Conservation (phyloP, 225 moss, liverwort and hornwort species). For the Rhytidiadelphus loreus region DNA sequence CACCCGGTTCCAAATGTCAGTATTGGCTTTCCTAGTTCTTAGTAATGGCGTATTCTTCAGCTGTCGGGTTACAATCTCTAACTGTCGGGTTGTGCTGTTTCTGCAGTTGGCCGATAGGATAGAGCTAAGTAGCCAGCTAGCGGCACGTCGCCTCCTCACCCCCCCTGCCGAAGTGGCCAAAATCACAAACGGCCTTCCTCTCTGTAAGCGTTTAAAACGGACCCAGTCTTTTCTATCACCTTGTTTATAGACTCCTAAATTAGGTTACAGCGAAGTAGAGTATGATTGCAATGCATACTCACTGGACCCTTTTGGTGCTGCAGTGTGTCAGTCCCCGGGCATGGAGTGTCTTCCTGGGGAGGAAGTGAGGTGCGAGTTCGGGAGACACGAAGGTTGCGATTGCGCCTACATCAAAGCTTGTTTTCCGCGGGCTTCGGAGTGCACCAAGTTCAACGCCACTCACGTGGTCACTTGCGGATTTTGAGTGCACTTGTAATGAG, state of each 20-base stretch:
- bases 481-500: not conserved
- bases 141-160: conserved; percentile 22
- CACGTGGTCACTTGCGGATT: conserved; percentile 25
- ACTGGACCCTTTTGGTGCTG: not conserved
- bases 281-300: not conserved
- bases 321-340: conserved; percentile 38
- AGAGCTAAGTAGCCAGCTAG: conserved; percentile 5
- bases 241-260: not conserved
- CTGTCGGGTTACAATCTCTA: not conserved
- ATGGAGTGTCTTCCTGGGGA: conserved; percentile 24
- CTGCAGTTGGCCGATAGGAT: conserved; percentile 28
- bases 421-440: conserved; percentile 35
- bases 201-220: not conserved
- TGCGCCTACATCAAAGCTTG: conserved; percentile 30
- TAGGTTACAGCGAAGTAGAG: not conserved
- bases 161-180: not conserved
- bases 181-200: not conserved
- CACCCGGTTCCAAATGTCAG: not conserved
- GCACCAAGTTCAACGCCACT: conserved; percentile 26
- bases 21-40: not conserved
- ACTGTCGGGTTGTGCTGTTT: not conserved
- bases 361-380: conserved; percentile 30
- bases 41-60: not conserved
- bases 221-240: not conserved
- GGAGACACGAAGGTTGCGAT: conserved; percentile 32